Conservation (phyloP, 2,329 filamentous ascomycete species). For the Sarocladium kiliense region DNA sequence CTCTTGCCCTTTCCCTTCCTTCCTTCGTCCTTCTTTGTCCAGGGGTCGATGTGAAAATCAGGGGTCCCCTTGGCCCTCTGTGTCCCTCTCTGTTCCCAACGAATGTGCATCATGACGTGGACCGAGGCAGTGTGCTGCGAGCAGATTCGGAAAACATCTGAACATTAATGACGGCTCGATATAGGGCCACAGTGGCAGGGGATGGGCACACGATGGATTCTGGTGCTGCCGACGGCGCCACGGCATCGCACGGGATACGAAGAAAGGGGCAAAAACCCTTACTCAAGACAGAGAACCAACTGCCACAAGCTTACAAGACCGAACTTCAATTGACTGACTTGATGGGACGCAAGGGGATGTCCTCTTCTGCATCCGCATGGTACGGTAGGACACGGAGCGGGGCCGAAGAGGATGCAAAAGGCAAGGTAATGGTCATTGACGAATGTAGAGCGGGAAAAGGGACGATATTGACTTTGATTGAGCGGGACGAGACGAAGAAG, state of each 20-base stretch:
- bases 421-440: background rate
- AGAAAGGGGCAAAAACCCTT: background rate
- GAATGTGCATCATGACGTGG: constrained; percentile 3
- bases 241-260: background rate
- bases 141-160: background rate
- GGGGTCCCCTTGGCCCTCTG: background rate
- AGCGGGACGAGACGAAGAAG: background rate
- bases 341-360: background rate
- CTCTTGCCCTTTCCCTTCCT: background rate
- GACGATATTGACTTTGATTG: constrained; percentile 8
- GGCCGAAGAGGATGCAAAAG: background rate
- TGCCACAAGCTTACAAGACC: background rate
- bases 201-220: background rate
- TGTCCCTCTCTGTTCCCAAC: background rate
- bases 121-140: background rate
- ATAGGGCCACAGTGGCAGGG: constrained; percentile 6
- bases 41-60: background rate
- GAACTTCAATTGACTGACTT: no score
- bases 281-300: background rate
- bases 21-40: background rate
- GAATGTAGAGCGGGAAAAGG: background rate
- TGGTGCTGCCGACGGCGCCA: background rate
- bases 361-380: background rate
- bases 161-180: background rate
- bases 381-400: background rate